Evolutionary conservation across 805 yeast species (phyloP).

Genomic region (Teunomyces cretensis): DNA sequence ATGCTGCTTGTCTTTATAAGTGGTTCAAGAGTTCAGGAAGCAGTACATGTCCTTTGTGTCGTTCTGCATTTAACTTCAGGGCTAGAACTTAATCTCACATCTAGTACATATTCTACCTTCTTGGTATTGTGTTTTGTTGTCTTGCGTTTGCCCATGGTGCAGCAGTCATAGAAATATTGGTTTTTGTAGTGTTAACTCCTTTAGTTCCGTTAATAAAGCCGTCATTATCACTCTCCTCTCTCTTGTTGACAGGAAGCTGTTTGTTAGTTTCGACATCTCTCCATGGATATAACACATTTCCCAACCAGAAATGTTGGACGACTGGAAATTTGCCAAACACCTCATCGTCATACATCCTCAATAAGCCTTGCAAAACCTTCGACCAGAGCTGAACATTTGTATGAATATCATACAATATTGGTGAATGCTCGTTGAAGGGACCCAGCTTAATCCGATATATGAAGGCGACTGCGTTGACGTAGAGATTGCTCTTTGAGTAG

Average conservation of each 20-base stretch:
- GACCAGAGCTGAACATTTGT: slow-evolving; percentile 85
- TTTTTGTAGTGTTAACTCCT: slow-evolving; percentile 28
- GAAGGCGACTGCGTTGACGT: slow-evolving; percentile 43
- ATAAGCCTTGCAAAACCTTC: slow-evolving; percentile 90
- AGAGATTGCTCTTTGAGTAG: slow-evolving; percentile 84
- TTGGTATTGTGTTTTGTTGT: not conserved
- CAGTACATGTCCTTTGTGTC: slow-evolving; percentile 93
- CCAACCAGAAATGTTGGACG: slow-evolving; percentile 91
- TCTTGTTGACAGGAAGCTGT: slow-evolving; percentile 21
- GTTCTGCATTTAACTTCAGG: slow-evolving; percentile 58
- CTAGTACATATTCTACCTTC: not conserved
- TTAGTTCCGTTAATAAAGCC: slow-evolving; percentile 21
- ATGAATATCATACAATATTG: slow-evolving; percentile 92
- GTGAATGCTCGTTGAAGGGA: slow-evolving; percentile 88
- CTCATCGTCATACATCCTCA: slow-evolving; percentile 93
- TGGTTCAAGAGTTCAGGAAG: slow-evolving; percentile 96
- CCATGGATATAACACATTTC: slow-evolving; percentile 58
- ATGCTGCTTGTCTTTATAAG: slow-evolving; percentile 90
- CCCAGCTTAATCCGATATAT: slow-evolving; percentile 25
- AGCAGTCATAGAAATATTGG: slow-evolving; percentile 34
- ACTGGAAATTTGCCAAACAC: slow-evolving; percentile 89
- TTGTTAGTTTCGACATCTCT: slow-evolving; percentile 23
- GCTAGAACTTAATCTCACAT: slow-evolving; percentile 1
- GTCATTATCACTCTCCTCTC: slow-evolving; percentile 10
- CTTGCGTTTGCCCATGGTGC: slow-evolving; percentile 39